phyloP scores from a whole-genome alignment of 1,139 yeast species.

The Scheffersomyces stambukii region DNA sequence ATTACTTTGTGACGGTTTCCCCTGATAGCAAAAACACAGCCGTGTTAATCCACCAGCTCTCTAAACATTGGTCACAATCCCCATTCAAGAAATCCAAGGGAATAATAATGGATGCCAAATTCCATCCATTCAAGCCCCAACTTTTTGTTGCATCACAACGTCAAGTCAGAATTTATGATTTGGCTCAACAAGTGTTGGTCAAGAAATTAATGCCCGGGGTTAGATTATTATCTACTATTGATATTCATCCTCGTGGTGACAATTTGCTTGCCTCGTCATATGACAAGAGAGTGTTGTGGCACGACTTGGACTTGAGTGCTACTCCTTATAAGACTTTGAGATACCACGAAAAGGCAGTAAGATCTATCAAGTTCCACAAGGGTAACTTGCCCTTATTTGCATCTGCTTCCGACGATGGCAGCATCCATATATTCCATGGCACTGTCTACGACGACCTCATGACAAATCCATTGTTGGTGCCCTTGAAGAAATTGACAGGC shows the following conservation, averaged over 20 bases:
- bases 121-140: constrained; percentile 96
- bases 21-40: constrained; percentile 89
- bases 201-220: constrained; percentile 94
- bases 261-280: constrained; percentile 87
- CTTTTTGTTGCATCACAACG: constrained; percentile 93
- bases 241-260: constrained; percentile 95
- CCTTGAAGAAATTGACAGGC: constrained; percentile 92
- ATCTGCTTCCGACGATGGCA: constrained; percentile 95
- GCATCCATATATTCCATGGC: constrained; percentile 92
- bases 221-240: constrained; percentile 87
- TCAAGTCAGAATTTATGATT: constrained; percentile 83
- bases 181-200: constrained; percentile 76
- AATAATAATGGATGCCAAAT: constrained; percentile 89
- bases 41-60: constrained; percentile 88
- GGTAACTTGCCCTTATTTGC: constrained; percentile 85
- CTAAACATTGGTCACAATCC: constrained; percentile 94
- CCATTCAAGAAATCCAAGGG: constrained; percentile 95
- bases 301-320: constrained; percentile 82
- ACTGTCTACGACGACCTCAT: constrained; percentile 93
- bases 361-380: constrained; percentile 84
- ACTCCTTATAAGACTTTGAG: constrained; percentile 95
- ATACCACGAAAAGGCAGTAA: constrained; percentile 92
- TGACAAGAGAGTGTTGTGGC: constrained; percentile 96
- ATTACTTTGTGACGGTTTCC: constrained; percentile 89
- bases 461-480: constrained; percentile 94